Conservation (phyloP, 257 asterid genomes). For the Mitragyna speciosa region DNA sequence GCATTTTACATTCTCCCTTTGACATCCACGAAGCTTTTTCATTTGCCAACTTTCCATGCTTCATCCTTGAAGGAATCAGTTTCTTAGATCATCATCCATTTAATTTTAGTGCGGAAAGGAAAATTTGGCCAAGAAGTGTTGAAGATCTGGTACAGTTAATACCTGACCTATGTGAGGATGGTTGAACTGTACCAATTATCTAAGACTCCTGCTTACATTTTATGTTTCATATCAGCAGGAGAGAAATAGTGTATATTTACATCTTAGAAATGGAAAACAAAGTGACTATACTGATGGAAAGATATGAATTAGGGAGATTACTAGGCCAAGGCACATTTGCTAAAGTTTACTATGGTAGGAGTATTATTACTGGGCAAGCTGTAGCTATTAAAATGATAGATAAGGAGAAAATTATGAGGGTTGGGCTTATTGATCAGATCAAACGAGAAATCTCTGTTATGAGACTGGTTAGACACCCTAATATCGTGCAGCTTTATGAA, state of each 20-base stretch:
- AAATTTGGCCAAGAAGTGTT: slow-evolving; percentile 11
- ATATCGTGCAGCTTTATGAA: slow-evolving; percentile 65
- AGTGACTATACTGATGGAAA: slow-evolving; percentile 51
- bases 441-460: slow-evolving; percentile 71
- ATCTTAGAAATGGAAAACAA: slow-evolving; percentile 49
- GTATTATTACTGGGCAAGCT: slow-evolving; percentile 56
- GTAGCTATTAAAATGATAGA: slow-evolving; percentile 80
- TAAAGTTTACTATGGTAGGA: slow-evolving; percentile 64
- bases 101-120: slow-evolving; percentile 20
- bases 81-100: slow-evolving; percentile 10
- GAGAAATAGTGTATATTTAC: slow-evolving; percentile 11
- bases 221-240: neutral
- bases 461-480: slow-evolving; percentile 70
- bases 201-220: slow-evolving; percentile 11
- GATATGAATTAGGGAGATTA: slow-evolving; percentile 71
- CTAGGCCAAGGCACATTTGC: slow-evolving; percentile 89
- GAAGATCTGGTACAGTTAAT: slow-evolving; percentile 17
- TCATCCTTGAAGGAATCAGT: slow-evolving; percentile 29
- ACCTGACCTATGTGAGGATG: slow-evolving; percentile 34
- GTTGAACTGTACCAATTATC: slow-evolving; percentile 30
- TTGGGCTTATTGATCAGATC: slow-evolving; percentile 61
- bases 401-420: slow-evolving; percentile 55
- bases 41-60: slow-evolving; percentile 21
- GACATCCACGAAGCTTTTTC: slow-evolving; percentile 24
- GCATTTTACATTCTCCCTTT: slow-evolving; percentile 22